These are phyloP conservation scores for Cercospora beticola DNA, from an alignment of 2,329 filamentous ascomycete genomes.

Conservation along the genomic window DNA sequence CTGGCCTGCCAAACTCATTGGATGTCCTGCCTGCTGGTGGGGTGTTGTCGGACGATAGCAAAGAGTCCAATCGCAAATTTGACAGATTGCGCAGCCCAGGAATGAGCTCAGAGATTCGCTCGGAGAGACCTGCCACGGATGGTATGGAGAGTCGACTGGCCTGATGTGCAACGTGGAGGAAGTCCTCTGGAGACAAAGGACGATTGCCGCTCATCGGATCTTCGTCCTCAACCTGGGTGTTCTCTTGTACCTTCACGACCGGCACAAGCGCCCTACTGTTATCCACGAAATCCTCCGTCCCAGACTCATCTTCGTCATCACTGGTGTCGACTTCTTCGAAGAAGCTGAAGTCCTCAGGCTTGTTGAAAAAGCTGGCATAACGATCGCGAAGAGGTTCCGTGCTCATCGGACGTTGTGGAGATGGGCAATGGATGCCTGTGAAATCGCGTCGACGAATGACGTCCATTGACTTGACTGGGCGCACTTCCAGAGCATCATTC, in stretches of 20 bases:
- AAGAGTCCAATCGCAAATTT: slow-evolving; percentile 40
- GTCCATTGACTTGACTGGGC: slow-evolving; percentile 42
- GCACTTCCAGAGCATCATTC: slow-evolving; percentile 45
- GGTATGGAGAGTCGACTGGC: slow-evolving; percentile 49
- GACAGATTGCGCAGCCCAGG: slow-evolving; percentile 43
- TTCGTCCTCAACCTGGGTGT: slow-evolving; percentile 27
- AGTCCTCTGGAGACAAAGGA: slow-evolving; percentile 43
- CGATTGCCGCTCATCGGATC: slow-evolving; percentile 28
- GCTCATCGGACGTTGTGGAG: slow-evolving; percentile 40
- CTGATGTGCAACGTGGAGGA: slow-evolving; percentile 45
- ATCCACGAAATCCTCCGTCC: slow-evolving; percentile 18
- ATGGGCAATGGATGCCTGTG: slow-evolving; percentile 36
- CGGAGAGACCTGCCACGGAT: slow-evolving; percentile 46
- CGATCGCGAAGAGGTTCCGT: slow-evolving; percentile 45
- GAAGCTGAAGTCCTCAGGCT: slow-evolving; percentile 41
- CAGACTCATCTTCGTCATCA: slow-evolving; percentile 26
- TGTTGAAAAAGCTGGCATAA: slow-evolving; percentile 48
- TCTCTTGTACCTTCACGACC: slow-evolving; percentile 29
- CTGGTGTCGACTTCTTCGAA: slow-evolving; percentile 25
- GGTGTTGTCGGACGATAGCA: slow-evolving; percentile 40
- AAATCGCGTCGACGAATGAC: slow-evolving; percentile 34
- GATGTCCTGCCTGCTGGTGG: slow-evolving; percentile 31
- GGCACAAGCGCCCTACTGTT: slow-evolving; percentile 27
- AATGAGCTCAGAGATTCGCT: slow-evolving; percentile 48
- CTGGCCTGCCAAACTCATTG: slow-evolving; percentile 29